A percentile compares a stretch with the other conserved stretches of the same genome.
These are phyloP conservation scores for Arthrobotrys musiformis DNA, from an alignment of 2,329 filamentous ascomycete species.

Conservation along the genomic window DNA sequence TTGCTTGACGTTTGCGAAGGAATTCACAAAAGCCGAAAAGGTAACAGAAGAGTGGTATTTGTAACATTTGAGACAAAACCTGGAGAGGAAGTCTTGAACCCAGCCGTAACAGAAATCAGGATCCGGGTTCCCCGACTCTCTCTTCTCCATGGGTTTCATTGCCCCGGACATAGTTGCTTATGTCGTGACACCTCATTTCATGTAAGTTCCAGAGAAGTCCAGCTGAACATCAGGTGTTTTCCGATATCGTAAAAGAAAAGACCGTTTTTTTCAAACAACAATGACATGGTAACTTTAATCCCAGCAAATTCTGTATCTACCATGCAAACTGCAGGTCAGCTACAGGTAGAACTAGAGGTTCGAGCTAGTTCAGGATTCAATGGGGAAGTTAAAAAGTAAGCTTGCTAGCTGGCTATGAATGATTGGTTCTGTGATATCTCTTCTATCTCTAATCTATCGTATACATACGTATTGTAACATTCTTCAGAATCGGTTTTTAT, in stretches of 20 bases:
- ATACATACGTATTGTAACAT: neutral
- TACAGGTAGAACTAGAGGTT: too few species aligned
- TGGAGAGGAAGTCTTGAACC: neutral
- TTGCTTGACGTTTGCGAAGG: neutral
- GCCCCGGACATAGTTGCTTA: too few species aligned
- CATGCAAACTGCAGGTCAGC: neutral
- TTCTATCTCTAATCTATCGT: slow-evolving; percentile 12
- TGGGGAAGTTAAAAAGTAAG: too few species aligned
- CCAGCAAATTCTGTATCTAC: neutral
- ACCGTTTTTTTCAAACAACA: neutral
- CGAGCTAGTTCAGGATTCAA: neutral
- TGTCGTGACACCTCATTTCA: slow-evolving; percentile 15
- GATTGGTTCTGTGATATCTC: too few species aligned
- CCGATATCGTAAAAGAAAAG: neutral
- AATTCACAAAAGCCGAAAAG: neutral
- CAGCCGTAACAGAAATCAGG: slow-evolving; percentile 5
- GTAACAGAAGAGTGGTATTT: neutral
- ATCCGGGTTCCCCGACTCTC: slow-evolving; percentile 17
- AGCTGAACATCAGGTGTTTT: slow-evolving; percentile 10
- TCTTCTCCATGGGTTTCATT: neutral
- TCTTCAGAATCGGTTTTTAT: slow-evolving; percentile 7
- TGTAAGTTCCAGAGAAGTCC: neutral
- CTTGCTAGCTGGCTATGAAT: slow-evolving; percentile 19
- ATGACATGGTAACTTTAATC: too few species aligned
- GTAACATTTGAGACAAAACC: slow-evolving; percentile 13